Evolutionary conservation across 129 eudicot species (phyloP).

Genomic region (Chrysanthemum makinoi): DNA sequence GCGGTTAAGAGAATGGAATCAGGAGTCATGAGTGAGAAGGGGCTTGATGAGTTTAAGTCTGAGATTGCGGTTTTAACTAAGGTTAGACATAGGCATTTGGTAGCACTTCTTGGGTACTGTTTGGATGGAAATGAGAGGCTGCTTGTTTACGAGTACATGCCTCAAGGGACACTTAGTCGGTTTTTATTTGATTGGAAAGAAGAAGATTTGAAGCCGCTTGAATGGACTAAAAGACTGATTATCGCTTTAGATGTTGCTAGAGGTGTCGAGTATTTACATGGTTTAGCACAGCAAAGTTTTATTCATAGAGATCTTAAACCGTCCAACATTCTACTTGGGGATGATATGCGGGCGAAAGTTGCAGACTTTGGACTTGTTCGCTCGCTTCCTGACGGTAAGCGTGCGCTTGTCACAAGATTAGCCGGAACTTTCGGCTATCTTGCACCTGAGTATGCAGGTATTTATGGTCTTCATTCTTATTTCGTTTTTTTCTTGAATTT

Average conservation of each 20-base stretch:
- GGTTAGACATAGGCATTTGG: slow-evolving; percentile 89
- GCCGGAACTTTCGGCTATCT: slow-evolving; percentile 98
- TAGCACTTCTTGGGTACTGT: slow-evolving; percentile 83
- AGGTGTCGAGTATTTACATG: slow-evolving; percentile 86
- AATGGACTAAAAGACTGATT: slow-evolving; percentile 71
- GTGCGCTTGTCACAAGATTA: slow-evolving; percentile 66
- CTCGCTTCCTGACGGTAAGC: slow-evolving; percentile 90
- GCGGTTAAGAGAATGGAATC: slow-evolving; percentile 96
- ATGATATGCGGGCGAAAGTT: slow-evolving; percentile 95
- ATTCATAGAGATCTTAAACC: slow-evolving; percentile 95
- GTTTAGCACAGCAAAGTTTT: slow-evolving; percentile 88
- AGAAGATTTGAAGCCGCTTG: slow-evolving; percentile 77
- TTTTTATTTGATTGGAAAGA: slow-evolving; percentile 72
- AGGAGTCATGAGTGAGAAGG: slow-evolving; percentile 79
- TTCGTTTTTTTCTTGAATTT: not conserved
- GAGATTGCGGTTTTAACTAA: slow-evolving; percentile 93
- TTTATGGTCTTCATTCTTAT: not conserved
- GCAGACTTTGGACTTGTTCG: slow-evolving; percentile 95
- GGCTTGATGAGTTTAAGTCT: slow-evolving; percentile 78
- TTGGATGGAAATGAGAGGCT: slow-evolving; percentile 82
- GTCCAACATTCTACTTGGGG: slow-evolving; percentile 92
- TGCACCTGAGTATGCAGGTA: slow-evolving; percentile 97
- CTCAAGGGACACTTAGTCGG: slow-evolving; percentile 86
- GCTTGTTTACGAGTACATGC: slow-evolving; percentile 93
- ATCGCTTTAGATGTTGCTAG: slow-evolving; percentile 91